phyloP scores from a whole-genome alignment of 2,329 filamentous ascomycete genomes.

The Didymella pinodella region DNA sequence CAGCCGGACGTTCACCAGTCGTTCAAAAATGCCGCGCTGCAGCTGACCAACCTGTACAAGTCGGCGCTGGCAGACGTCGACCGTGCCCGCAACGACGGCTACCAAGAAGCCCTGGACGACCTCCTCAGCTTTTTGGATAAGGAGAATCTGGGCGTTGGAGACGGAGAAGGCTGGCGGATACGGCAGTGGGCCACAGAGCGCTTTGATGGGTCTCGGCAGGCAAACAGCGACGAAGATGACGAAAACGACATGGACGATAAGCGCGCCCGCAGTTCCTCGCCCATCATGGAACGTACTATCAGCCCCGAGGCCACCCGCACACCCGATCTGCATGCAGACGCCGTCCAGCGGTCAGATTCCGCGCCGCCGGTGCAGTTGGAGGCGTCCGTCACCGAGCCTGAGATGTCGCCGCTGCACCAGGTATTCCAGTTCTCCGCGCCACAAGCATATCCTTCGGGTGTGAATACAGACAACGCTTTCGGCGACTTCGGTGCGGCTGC shows the following conservation, averaged over 20 bases:
- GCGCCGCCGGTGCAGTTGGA: slow-evolving; percentile 53
- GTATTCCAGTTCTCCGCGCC: slow-evolving; percentile 74
- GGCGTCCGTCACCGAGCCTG: slow-evolving; percentile 39
- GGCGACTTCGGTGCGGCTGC: slow-evolving; percentile 41
- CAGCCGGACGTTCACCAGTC: slow-evolving; percentile 73
- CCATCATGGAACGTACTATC: slow-evolving; percentile 62
- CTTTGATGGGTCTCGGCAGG: slow-evolving; percentile 66
- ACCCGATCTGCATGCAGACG: slow-evolving; percentile 30
- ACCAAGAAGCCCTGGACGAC: slow-evolving; percentile 93
- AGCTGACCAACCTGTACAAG: slow-evolving; percentile 96
- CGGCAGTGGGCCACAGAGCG: slow-evolving; percentile 74
- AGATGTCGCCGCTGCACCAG: slow-evolving; percentile 42
- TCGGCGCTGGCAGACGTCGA: slow-evolving; percentile 81
- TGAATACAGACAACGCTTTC: slow-evolving; percentile 45
- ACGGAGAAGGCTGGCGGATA: slow-evolving; percentile 77
- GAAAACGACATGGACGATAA: slow-evolving; percentile 71
- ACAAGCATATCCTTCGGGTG: slow-evolving; percentile 63
- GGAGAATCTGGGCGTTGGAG: slow-evolving; percentile 77
- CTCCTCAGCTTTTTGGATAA: slow-evolving; percentile 85
- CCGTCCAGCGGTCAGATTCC: slow-evolving; percentile 39
- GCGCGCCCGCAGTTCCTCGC: slow-evolving; percentile 66
- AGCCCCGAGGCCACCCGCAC: slow-evolving; percentile 52
- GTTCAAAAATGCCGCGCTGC: slow-evolving; percentile 91
- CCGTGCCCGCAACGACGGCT: slow-evolving; percentile 79
- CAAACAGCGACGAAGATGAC: slow-evolving; percentile 67